Base-by-base conservation (phyloP, 352 stramenopile species). In the Phytopythium helicoides region DNA sequence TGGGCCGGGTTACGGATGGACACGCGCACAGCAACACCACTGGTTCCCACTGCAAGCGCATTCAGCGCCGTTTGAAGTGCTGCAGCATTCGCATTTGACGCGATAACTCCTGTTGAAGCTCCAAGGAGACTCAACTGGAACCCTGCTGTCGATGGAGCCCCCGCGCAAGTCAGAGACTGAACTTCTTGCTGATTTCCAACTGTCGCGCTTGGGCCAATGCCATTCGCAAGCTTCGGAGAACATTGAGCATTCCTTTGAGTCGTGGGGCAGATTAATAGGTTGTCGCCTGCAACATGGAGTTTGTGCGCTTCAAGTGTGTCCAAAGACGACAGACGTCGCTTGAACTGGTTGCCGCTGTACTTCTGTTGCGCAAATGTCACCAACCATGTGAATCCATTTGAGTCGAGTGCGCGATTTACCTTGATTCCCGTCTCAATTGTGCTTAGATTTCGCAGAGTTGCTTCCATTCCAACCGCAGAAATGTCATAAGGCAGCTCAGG, bases 401-500 rank as follows among this genome's bases (percentile, higher is more conserved):
- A 58, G 19, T 74, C 62, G 2, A 94, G 58, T 23, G 83, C 69
- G 1, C 85, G 72, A 11, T 59, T 68, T 19, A 93, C 85, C 0
- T 54, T 15, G 0, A 92, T 62, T 5, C 45, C 45, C 0, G 62
- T 54, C 38, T 92, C 71, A 16, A 94, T 69, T 11, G 78, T 91
- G 46, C 67, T 69, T 6, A 94, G 44, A 6, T 72, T 69, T 18
- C 54, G 23, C 11, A 94, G 42, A 8, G 66, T 73, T 1, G 55
- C 53, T 44, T 93, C 75, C 63, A 99, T 86, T 12, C 83, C 72
- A 11, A 81, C 60, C 8, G 89, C 92, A 6, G 85, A 95, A 21
- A 86, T 70, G 62, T 98, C 88, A 60, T 86, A 87, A 31, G 71
- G 66, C 15, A 99, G 60, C 55, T 97, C 85, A 18, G 68, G 64